phyloP scores from a whole-genome alignment of 2,329 filamentous ascomycete species.

The Didymella keratinophila region DNA sequence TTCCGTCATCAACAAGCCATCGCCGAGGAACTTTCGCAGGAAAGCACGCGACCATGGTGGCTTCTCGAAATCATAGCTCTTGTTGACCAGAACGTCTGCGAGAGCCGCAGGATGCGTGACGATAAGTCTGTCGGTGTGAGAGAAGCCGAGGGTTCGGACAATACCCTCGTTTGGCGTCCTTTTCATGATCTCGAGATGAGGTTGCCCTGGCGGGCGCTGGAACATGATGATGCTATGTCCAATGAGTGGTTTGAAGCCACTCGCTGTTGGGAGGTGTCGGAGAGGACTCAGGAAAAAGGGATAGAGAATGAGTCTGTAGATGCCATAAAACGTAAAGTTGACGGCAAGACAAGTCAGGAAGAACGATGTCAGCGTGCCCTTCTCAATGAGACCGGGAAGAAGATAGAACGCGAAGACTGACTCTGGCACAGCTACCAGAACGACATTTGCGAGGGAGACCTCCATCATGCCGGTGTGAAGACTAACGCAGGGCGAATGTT shows the following conservation, averaged over 20 bases:
- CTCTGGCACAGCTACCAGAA: constrained; percentile 31
- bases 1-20: constrained; percentile 61
- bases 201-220: constrained; percentile 43
- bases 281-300: constrained; percentile 52
- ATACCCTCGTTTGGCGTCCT: constrained; percentile 52
- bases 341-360: constrained; percentile 29
- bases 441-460: constrained; percentile 24
- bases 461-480: constrained; percentile 23
- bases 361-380: constrained; percentile 23
- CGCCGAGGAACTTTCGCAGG: constrained; percentile 58
- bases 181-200: constrained; percentile 48
- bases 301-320: constrained; percentile 43
- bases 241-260: constrained; percentile 43
- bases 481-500: neutral
- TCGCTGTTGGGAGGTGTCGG: constrained; percentile 48
- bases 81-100: constrained; percentile 61
- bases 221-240: constrained; percentile 50
- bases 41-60: constrained; percentile 55
- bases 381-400: constrained; percentile 27
- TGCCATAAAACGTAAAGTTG: constrained; percentile 27
- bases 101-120: constrained; percentile 53
- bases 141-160: constrained; percentile 50
- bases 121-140: constrained; percentile 50
- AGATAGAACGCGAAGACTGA: constrained; percentile 31
- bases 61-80: constrained; percentile 64